phyloP scores from a whole-genome alignment of 2,329 filamentous ascomycete species.

The Clarireedia sp. region DNA sequence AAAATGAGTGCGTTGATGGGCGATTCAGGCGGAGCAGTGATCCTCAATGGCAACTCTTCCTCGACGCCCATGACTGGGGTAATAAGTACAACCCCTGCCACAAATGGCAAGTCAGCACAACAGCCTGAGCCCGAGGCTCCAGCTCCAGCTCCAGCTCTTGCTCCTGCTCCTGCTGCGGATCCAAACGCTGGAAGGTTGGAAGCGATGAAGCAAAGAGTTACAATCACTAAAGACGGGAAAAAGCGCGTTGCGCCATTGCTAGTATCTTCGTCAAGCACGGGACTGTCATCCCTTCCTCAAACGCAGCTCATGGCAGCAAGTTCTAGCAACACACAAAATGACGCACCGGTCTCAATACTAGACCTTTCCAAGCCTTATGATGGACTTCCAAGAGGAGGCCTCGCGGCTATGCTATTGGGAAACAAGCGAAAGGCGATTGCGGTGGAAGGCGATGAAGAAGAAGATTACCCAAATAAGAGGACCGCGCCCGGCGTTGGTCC shows the following conservation, averaged over 20 bases:
- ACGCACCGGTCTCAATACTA: constrained; percentile 72
- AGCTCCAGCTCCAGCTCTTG: constrained; percentile 16
- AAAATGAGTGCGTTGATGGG: constrained; percentile 99
- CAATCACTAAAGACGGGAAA: constrained; percentile 92
- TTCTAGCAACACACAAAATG: constrained; percentile 56
- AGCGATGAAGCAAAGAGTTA: constrained; percentile 81
- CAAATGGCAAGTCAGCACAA: constrained; percentile 21
- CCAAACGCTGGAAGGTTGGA: constrained; percentile 52
- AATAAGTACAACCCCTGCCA: constrained; percentile 11
- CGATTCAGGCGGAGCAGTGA: constrained; percentile 45
- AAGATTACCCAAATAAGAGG: constrained; percentile 50
- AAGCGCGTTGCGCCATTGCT: constrained; percentile 90
- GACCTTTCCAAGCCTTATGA: constrained; percentile 93
- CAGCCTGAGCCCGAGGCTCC: constrained; percentile 33
- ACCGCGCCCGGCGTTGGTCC: constrained; percentile 56
- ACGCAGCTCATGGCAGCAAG: constrained; percentile 77
- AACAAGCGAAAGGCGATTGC: constrained; percentile 82
- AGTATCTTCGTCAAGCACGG: constrained; percentile 80
- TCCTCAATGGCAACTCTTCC: constrained; percentile 25
- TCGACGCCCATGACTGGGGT: constrained; percentile 20
- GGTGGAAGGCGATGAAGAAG: constrained; percentile 59
- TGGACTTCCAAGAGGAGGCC: constrained; percentile 80
- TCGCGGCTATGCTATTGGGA: constrained; percentile 77
- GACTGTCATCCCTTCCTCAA: constrained; percentile 81
- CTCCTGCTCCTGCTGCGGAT: constrained; percentile 32